Base-by-base conservation (phyloP, 345 rosid species). In the Gossypium rotundifolium region DNA sequence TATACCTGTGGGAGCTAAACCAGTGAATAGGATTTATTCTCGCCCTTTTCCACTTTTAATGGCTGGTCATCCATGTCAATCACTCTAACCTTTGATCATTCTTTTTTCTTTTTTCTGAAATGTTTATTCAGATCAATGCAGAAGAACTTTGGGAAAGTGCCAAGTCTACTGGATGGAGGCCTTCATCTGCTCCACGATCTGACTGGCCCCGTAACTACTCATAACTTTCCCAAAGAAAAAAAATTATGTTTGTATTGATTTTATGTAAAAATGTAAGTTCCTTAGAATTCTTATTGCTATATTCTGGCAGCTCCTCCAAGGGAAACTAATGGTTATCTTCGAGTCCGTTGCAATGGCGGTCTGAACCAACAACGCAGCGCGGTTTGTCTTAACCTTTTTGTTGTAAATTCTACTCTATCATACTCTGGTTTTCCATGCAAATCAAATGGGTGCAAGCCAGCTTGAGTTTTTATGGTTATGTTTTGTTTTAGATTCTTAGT, bases 341-440 rank as follows among this genome's bases (percentile, higher is more conserved):
- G 98, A 74, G 98, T 95, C 67, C 98, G 98, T 11, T 95, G 98
- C 80, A 95, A 95, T 76, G 98, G 99, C 81, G 97, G 99, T 54
- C 81, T 95, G 83, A 95, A 95, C 85, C 99, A 95, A 83, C 99
- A 95, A 70, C 93, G 99, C 70, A 95, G 88, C 80, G 99, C 97
- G 86, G 99, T 96, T 79, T 53, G 96, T 87, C 27, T 76, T 55
- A 48, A 68, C 10, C 10, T 64, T 72, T 68, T 46, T 77, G 3
- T 62, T 48, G 40, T 65, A 59, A 76, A 38, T 25, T 65, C 54
- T 63, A 23, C 10, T 51, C 12, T 9, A 2, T 8, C n/a, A 17
- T 52, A 65, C 46, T 27, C 27, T 48, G 38, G 40, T 29, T 25
- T 52, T n/a, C n/a, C 9, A 11, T 52, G 22, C n/a, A 46, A 52